These are phyloP conservation scores for Metschnikowia rubicola DNA, from an alignment of 805 yeast genomes.

Conservation along the genomic window DNA sequence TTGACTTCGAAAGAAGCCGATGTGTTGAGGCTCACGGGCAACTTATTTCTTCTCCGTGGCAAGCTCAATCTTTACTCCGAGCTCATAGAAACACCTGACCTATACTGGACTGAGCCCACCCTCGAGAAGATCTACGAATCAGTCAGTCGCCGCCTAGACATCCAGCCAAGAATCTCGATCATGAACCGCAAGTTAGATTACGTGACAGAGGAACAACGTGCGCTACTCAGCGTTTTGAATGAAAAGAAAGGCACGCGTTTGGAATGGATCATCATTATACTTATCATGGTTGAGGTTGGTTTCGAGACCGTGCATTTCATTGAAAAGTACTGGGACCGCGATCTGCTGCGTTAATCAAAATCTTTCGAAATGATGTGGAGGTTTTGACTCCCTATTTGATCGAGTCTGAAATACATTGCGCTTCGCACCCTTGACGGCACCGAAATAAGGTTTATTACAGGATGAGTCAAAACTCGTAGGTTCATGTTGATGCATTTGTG, in stretches of 20 bases:
- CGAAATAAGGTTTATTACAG: no score
- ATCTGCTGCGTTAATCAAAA: background rate
- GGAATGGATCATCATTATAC: constrained; percentile 84
- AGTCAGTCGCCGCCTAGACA: constrained; percentile 70
- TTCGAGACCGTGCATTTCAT: constrained; percentile 77
- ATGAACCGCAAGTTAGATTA: constrained; percentile 84
- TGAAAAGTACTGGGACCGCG: constrained; percentile 39
- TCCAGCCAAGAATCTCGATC: constrained; percentile 71
- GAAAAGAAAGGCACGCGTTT: constrained; percentile 73
- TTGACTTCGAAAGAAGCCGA: constrained; percentile 50
- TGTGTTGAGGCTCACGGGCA: constrained; percentile 67
- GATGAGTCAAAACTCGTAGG: no score
- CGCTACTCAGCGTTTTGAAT: constrained; percentile 66
- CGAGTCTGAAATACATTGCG: no score
- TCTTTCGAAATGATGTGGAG: no score
- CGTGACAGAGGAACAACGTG: constrained; percentile 83
- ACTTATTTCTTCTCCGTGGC: constrained; percentile 72
- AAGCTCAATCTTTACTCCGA: constrained; percentile 83
- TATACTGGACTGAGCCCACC: constrained; percentile 90
- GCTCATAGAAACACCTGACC: constrained; percentile 85
- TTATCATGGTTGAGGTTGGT: constrained; percentile 81
- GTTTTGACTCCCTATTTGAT: no score
- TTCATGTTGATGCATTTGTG: no score
- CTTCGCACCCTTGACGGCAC: no score
- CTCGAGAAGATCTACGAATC: constrained; percentile 72